Percentiles rank a stretch among this genome's conserved stretches.
Conservation (phyloP, 371 early-diverging fungal species). For the Mortierella sp. region DNA sequence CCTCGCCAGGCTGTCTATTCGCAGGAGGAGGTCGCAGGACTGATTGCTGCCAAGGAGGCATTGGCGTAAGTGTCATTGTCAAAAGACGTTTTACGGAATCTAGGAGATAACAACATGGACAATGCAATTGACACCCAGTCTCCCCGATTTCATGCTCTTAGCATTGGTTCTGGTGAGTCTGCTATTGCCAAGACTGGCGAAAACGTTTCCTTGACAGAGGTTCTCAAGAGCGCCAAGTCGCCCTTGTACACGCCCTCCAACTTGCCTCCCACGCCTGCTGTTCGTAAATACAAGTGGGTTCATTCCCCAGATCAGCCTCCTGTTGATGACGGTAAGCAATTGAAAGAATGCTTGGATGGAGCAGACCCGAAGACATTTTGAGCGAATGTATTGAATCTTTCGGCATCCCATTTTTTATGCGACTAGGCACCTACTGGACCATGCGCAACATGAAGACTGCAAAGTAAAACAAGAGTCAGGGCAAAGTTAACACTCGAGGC, state of each 20-base stretch:
- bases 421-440: constrained; percentile 30
- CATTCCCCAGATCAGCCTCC: constrained; percentile 47
- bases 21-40: constrained; percentile 78
- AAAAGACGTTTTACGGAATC: too few species aligned
- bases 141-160: not conserved
- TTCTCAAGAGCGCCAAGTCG: constrained; percentile 44
- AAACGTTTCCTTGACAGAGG: constrained; percentile 52
- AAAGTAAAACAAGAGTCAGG: not conserved
- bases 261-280: constrained; percentile 61
- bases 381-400: not conserved
- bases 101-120: too few species aligned
- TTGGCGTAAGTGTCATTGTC: constrained; percentile 24
- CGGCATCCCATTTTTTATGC: not conserved
- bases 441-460: constrained; percentile 24
- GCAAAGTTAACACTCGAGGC: not conserved
- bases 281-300: constrained; percentile 46
- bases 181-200: constrained; percentile 45
- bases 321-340: constrained; percentile 32
- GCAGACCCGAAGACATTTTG: not conserved
- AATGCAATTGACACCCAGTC: too few species aligned
- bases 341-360: not conserved
- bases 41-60: constrained; percentile 60
- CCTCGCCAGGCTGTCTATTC: constrained; percentile 89
- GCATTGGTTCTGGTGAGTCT: constrained; percentile 52
- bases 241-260: constrained; percentile 59